These are phyloP conservation scores for Ashbya aceris DNA, from an alignment of 1,139 yeast species.

Conservation along the genomic window DNA sequence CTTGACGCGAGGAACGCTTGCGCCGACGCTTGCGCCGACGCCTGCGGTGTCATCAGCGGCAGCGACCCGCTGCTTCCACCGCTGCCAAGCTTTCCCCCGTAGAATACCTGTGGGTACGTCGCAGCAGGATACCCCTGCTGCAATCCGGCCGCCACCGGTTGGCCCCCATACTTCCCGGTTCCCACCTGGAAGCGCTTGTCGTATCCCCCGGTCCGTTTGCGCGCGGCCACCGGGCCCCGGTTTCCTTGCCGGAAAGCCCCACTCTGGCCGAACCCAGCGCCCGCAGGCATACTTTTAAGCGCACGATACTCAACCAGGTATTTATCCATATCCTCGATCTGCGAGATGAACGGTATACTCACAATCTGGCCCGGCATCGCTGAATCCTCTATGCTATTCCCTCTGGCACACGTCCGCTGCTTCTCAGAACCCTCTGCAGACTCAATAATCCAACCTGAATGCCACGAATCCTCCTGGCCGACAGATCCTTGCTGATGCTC, in stretches of 20 bases:
- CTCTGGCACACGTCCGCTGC: no score
- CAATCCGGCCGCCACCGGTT: constrained; percentile 6
- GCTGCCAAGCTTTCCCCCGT: constrained; percentile 10
- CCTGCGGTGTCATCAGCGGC: constrained; percentile 10
- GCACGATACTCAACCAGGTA: constrained; percentile 22
- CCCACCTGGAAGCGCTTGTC: constrained; percentile 1
- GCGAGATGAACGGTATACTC: constrained; percentile 28
- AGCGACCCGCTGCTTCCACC: constrained; percentile 11
- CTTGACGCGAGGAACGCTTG: constrained; percentile 13
- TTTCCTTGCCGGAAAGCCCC: constrained; percentile 1
- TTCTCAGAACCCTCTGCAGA: no score
- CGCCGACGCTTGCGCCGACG: constrained; percentile 7
- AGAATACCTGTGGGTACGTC: constrained; percentile 21
- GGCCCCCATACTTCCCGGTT: constrained; percentile 1
- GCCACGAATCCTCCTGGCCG: no score
- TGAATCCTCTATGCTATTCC: neutral
- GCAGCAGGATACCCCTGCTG: constrained; percentile 7
- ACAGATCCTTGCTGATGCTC: no score
- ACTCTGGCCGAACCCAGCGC: constrained; percentile 5
- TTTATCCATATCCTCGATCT: constrained; percentile 29
- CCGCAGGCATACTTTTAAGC: constrained; percentile 15
- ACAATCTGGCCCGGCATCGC: constrained; percentile 27
- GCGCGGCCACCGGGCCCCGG: neutral
- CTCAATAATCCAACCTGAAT: no score
- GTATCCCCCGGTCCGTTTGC: constrained; percentile 5